These are phyloP conservation scores for Leccinum subtestaceum DNA, from an alignment of 768 basidiomycete species.

Conservation along the genomic window DNA sequence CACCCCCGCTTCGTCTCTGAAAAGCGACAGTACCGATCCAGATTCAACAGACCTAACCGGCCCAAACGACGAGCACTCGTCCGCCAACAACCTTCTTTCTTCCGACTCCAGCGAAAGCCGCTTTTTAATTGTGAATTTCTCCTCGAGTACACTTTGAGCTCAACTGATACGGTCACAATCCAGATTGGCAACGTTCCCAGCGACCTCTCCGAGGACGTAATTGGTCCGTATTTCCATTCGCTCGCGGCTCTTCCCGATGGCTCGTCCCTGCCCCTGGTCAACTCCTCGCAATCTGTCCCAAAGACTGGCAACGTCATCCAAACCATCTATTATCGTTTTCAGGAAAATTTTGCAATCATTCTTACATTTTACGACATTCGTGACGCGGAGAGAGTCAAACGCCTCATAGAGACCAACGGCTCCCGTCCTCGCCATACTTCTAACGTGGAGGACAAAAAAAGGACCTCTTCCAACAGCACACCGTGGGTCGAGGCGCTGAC, in stretches of 20 bases:
- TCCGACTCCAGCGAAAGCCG: slow-evolving; percentile 27
- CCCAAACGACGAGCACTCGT: slow-evolving; percentile 23
- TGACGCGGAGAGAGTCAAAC: slow-evolving; percentile 47
- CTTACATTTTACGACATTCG: slow-evolving; percentile 63
- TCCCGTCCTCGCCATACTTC: slow-evolving; percentile 4
- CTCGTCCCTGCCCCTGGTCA: slow-evolving; percentile 5
- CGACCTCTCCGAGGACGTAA: slow-evolving; percentile 29
- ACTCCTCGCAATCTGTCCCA: slow-evolving; percentile 5
- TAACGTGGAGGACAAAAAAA: slow-evolving; percentile 9
- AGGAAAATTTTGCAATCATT: slow-evolving; percentile 49
- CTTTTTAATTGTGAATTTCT: slow-evolving; percentile 31
- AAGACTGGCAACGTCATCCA: slow-evolving; percentile 40
- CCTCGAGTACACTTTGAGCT: background rate
- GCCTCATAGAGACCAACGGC: slow-evolving; percentile 33
- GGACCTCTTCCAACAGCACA: background rate
- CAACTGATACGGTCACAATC: slow-evolving; percentile 17
- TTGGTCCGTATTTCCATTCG: slow-evolving; percentile 30
- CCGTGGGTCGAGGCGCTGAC: slow-evolving; percentile 31
- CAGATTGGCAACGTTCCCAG: slow-evolving; percentile 42
- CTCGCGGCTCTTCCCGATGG: slow-evolving; percentile 21
- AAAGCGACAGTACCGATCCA: slow-evolving; percentile 35
- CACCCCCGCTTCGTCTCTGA: slow-evolving; percentile 61
- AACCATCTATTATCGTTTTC: slow-evolving; percentile 54
- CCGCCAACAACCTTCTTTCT: slow-evolving; percentile 6
- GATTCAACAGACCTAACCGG: slow-evolving; percentile 30